A percentile compares a stretch with the other conserved stretches of the same genome.
phyloP scores from a whole-genome alignment of 257 asterid genomes.

The Parsonsia alboflavescens region DNA sequence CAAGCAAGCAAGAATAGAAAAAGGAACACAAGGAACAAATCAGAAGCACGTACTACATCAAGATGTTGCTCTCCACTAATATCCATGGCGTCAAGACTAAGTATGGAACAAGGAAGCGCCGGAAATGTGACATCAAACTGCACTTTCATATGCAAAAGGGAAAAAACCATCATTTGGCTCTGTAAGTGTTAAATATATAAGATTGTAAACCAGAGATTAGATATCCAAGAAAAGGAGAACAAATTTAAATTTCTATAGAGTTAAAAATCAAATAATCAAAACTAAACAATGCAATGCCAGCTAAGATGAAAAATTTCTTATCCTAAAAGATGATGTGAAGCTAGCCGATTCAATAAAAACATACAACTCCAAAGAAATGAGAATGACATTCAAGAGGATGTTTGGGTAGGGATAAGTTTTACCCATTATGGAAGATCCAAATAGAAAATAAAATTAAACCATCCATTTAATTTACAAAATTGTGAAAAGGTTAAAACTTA shows the following conservation, averaged over 20 bases:
- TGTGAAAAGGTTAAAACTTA: background rate
- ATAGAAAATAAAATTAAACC: no score
- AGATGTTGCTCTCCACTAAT: slow-evolving; percentile 98
- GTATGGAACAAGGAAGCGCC: slow-evolving; percentile 85
- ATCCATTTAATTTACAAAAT: no score
- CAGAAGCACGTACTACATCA: slow-evolving; percentile 69
- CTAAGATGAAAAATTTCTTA: background rate
- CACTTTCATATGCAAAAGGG: slow-evolving; percentile 36
- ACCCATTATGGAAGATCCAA: background rate
- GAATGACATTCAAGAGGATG: background rate
- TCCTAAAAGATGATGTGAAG: background rate
- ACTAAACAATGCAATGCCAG: background rate
- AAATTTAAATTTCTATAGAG: background rate
- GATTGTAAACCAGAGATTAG: background rate
- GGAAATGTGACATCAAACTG: slow-evolving; percentile 99
- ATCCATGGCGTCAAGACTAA: slow-evolving; percentile 98
- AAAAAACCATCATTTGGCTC: slow-evolving; percentile 21
- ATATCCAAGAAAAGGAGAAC: background rate
- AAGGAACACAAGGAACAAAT: slow-evolving; percentile 2
- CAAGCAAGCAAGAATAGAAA: background rate
- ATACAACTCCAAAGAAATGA: background rate
- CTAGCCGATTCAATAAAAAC: background rate
- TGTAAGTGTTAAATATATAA: background rate
- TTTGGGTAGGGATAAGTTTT: background rate
- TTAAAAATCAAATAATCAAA: background rate